These are phyloP conservation scores for Digitaria exilis DNA, from an alignment of 202 grass and related monocot genomes.

Conservation along the genomic window DNA sequence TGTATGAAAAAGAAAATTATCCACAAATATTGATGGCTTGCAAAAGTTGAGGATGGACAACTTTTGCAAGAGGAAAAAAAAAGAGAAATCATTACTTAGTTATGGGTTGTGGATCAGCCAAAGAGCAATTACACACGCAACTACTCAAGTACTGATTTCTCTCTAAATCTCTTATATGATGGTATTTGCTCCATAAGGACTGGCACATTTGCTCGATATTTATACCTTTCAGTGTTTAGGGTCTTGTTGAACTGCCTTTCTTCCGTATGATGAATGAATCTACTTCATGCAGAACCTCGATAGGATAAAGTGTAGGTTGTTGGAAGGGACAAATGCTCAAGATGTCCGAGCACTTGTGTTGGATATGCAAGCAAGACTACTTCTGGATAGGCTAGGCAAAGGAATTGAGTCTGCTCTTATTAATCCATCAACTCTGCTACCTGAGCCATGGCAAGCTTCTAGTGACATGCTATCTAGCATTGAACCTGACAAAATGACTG, in stretches of 20 bases:
- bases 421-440: constrained; percentile 92
- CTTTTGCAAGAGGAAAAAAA: too few relatives aligned
- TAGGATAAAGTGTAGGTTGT: constrained; percentile 96
- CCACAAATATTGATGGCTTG: not conserved
- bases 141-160: too few relatives aligned
- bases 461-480: constrained; percentile 79
- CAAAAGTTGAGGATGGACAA: not conserved
- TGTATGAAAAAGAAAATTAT: too few relatives aligned
- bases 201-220: not conserved
- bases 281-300: constrained; percentile 82
- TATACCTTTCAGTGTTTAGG: constrained; percentile 15
- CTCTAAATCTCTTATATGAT: not conserved
- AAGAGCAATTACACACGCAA: too few relatives aligned
- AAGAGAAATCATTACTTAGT: not conserved
- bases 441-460: constrained; percentile 94
- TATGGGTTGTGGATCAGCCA: too few relatives aligned
- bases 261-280: constrained; percentile 13
- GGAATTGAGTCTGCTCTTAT: constrained; percentile 93
- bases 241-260: not conserved
- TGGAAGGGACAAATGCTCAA: constrained; percentile 99
- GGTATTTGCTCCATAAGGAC: too few relatives aligned
- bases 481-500: constrained; percentile 92
- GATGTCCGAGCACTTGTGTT: constrained; percentile 98
- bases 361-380: constrained; percentile 99
- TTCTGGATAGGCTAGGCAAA: constrained; percentile 97